phyloP scores from a whole-genome alignment of 129 eudicot species.

The Logfia minima region DNA sequence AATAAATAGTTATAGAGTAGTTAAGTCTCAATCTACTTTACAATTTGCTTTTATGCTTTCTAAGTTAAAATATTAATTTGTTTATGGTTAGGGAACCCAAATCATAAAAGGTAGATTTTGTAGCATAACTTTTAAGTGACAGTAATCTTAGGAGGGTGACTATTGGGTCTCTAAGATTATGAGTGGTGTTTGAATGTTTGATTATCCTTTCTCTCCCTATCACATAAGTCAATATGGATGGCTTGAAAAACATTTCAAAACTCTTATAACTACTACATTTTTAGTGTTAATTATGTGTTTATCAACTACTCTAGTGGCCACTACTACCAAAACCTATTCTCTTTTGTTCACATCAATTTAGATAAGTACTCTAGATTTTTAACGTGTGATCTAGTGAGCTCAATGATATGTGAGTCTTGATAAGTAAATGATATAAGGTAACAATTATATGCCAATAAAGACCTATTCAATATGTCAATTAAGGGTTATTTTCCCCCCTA shows the following conservation, averaged over 20 bases:
- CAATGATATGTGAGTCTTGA: no score
- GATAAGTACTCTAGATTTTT: background rate
- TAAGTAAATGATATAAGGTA: no score
- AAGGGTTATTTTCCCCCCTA: no score
- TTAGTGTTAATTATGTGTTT: background rate
- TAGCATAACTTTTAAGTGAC: slow-evolving; percentile 78
- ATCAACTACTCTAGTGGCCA: background rate
- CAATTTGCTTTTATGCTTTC: slow-evolving; percentile 17
- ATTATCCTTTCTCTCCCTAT: background rate
- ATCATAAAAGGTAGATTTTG: slow-evolving; percentile 65
- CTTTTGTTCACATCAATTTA: background rate
- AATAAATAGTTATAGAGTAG: slow-evolving; percentile 10
- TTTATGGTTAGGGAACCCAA: slow-evolving; percentile 39
- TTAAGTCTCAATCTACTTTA: slow-evolving; percentile 3
- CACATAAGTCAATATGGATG: slow-evolving; percentile 40
- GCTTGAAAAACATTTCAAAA: slow-evolving; percentile 28
- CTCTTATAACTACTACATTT: slow-evolving; percentile 18
- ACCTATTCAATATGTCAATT: no score
- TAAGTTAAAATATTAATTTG: slow-evolving; percentile 32
- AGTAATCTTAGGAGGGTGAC: slow-evolving; percentile 56
- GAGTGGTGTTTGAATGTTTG: slow-evolving; percentile 47
- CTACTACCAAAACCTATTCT: background rate
- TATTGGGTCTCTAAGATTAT: slow-evolving; percentile 48
- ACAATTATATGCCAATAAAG: no score
- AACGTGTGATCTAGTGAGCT: no score